Conservation (phyloP, 495 filamentous ascomycete genomes). For the Xylaria castorea region DNA sequence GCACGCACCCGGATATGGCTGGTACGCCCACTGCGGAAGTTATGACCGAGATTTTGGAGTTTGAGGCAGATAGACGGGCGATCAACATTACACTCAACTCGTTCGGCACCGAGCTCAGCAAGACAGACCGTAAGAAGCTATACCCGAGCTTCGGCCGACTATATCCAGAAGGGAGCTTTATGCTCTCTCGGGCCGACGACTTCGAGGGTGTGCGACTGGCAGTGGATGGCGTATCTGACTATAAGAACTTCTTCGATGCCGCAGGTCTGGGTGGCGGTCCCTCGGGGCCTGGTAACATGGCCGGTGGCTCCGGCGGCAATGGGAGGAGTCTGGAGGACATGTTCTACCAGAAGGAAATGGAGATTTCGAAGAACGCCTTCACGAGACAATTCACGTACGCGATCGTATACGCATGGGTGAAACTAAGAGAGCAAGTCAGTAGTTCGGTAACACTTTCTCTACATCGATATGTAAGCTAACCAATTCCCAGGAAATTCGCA, state of each 20-base stretch:
- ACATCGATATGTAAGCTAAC: slow-evolving; percentile 19
- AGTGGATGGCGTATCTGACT: slow-evolving; percentile 88
- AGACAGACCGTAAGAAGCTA: slow-evolving; percentile 92
- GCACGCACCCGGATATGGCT: slow-evolving; percentile 78
- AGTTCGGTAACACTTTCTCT: not conserved
- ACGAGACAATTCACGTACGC: slow-evolving; percentile 95
- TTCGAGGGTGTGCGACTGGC: slow-evolving; percentile 91
- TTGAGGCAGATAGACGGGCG: slow-evolving; percentile 92
- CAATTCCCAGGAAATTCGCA: slow-evolving; percentile 86
- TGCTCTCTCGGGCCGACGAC: slow-evolving; percentile 95
- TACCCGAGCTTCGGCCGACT: slow-evolving; percentile 91
- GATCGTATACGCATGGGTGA: slow-evolving; percentile 97
- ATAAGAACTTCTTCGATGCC: slow-evolving; percentile 93
- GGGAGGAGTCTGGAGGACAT: slow-evolving; percentile 94
- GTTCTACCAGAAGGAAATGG: slow-evolving; percentile 99
- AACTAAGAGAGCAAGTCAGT: slow-evolving; percentile 93
- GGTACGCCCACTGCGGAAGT: slow-evolving; percentile 91
- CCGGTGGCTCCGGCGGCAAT: slow-evolving; percentile 73
- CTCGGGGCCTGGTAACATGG: slow-evolving; percentile 81
- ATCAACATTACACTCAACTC: slow-evolving; percentile 99
- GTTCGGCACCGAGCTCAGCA: slow-evolving; percentile 95
- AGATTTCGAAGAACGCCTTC: slow-evolving; percentile 92
- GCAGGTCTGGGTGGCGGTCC: slow-evolving; percentile 81
- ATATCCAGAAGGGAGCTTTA: slow-evolving; percentile 91
- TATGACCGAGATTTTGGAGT: slow-evolving; percentile 93